Conservation (phyloP, 139 green algal species). For the Micractinium sp. region DNA sequence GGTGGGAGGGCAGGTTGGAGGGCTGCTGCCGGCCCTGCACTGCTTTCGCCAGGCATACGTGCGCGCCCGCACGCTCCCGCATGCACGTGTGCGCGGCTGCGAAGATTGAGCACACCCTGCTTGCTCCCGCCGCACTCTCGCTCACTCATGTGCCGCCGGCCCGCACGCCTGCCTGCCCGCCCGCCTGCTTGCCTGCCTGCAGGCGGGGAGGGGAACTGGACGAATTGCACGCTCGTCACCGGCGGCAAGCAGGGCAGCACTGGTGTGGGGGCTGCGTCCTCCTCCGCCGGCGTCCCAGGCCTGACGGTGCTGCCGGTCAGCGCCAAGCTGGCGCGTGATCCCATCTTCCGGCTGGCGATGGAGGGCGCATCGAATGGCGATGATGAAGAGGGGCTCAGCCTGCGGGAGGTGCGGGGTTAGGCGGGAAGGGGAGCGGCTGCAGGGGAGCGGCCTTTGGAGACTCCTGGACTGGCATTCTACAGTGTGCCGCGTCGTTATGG, state of each 20-base stretch:
- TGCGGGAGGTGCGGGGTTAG: neutral
- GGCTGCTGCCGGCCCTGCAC: too few species aligned
- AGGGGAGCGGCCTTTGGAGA: too few species aligned
- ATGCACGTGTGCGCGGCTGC: too few species aligned
- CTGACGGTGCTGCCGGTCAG: neutral
- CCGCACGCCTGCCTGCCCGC: neutral
- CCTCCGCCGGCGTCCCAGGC: neutral
- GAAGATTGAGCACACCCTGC: too few species aligned
- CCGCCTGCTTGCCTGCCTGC: neutral
- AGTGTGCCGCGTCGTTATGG: too few species aligned
- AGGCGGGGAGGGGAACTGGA: neutral
- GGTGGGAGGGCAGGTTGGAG: too few species aligned
- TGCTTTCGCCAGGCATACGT: too few species aligned
- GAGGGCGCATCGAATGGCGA: neutral
- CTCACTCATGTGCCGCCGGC: too few species aligned
- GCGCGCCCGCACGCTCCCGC: too few species aligned
- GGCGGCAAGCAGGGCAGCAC: neutral
- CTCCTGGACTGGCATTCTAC: too few species aligned
- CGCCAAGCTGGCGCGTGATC: neutral
- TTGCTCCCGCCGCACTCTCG: too few species aligned
- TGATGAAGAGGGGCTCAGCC: neutral
- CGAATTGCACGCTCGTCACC: neutral
- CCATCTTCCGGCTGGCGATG: neutral
- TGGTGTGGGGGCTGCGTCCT: neutral
- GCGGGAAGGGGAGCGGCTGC: too few species aligned